These are phyloP conservation scores for Saturnispora dispora DNA, from an alignment of 805 yeast genomes.

Conservation along the genomic window DNA sequence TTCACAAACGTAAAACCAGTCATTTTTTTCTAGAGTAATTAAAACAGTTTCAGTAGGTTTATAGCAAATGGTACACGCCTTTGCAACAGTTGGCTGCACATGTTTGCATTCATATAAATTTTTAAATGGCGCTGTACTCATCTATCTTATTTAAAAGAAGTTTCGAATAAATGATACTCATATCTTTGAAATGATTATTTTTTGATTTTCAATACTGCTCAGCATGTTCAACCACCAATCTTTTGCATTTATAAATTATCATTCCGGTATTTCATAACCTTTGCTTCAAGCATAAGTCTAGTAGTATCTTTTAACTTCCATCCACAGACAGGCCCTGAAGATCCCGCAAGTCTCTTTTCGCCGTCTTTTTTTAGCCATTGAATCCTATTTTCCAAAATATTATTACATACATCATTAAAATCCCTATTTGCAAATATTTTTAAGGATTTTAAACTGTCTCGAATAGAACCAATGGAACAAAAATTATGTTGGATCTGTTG, in stretches of 20 bases:
- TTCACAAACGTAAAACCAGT: conserved; percentile 45
- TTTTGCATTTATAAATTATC: not conserved
- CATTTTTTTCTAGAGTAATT: conserved; percentile 34
- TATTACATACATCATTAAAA: conserved; percentile 16
- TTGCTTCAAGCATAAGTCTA: not conserved
- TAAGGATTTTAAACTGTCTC: conserved; percentile 10
- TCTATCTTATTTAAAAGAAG: not conserved
- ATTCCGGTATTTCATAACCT: not conserved
- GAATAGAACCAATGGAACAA: conserved; percentile 14
- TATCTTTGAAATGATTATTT: not conserved
- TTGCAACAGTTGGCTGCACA: conserved; percentile 34
- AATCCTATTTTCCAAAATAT: conserved; percentile 16
- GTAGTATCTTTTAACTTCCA: conserved; percentile 10
- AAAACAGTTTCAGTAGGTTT: conserved; percentile 40
- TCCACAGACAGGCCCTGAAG: not conserved
- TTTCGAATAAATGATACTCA: not conserved
- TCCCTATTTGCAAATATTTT: conserved; percentile 17
- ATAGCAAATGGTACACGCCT: conserved; percentile 43
- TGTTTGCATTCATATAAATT: conserved; percentile 31
- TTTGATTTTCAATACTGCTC: not conserved
- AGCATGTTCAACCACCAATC: not conserved
- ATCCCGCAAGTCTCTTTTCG: not conserved
- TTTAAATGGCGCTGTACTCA: conserved; percentile 18
- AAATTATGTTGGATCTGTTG: conserved; percentile 14
- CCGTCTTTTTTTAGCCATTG: conserved; percentile 21